Base-by-base conservation (phyloP, 352 stramenopile genomes). In the Phytophthora sojae region DNA sequence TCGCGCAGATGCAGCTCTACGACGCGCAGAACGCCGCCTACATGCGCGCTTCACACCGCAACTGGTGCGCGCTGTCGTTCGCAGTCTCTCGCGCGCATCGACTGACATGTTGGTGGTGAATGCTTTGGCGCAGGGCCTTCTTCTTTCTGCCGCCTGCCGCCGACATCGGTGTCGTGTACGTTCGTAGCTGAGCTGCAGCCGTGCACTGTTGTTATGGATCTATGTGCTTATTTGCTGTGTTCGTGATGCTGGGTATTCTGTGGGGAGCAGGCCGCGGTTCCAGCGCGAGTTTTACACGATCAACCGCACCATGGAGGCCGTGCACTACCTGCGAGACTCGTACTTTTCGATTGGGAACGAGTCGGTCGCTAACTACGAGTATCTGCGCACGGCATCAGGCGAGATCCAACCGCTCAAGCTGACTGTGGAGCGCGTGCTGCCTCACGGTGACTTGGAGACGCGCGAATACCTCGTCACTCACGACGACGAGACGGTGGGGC, bases 351-450 rank as follows among this genome's bases (percentile, higher is more conserved):
- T 95, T 45, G 87, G 53, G 21, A 81, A 91, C 42, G 30, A 54
- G 3, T 92, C 86, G 2, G 76, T 96, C 23, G 89, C 89, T 52
- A 96, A 94, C 67, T 96, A 96, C 75, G 86, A 95, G 64, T 92
- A 94, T 51, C 39, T 80, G 0, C 67, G 51, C 26, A 79, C 77
- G 1, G 17, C 58, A 21, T 9, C 35, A 23, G 72, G 72, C 9
- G 39, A 76, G 19, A 73, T 87, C 4, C 21, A 82, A 35, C 77
- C 82, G 6, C 61, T 92, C 8, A 64, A 59, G 8, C 62, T 92
- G 59, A 57, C 32, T n/a, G 77, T 90, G 45, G 73, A 55, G 42
- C 80, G 75, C 14, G 47, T 77, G 19, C 49, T 82, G 26, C 69
- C 73, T 19, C 75, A 78, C 25, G 72, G 79, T 12, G 58, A 71